Conservation (phyloP, 73 alveolate genomes). For the Paramecium caudatum region DNA sequence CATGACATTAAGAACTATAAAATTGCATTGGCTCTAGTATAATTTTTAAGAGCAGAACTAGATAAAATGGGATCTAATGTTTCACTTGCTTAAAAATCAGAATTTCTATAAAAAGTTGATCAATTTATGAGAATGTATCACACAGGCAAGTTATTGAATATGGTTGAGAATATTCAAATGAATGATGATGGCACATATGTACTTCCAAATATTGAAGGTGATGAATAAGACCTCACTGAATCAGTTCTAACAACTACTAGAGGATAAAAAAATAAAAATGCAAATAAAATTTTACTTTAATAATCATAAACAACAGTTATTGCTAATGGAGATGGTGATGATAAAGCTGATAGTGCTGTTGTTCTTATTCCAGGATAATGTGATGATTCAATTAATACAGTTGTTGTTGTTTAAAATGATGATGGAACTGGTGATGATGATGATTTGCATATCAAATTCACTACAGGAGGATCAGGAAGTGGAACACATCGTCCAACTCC, state of each 20-base stretch:
- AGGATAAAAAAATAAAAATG: slow-evolving; percentile 17
- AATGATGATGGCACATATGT: slow-evolving; percentile 34
- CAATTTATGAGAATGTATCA: slow-evolving; percentile 55
- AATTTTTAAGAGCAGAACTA: slow-evolving; percentile 48
- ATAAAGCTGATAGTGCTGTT: slow-evolving; percentile 51
- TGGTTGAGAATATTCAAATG: slow-evolving; percentile 33
- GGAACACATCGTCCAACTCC: not conserved
- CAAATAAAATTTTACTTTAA: not conserved
- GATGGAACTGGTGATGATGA: slow-evolving; percentile 62
- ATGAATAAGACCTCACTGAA: slow-evolving; percentile 51
- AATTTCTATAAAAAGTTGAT: not conserved
- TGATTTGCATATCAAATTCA: slow-evolving; percentile 32
- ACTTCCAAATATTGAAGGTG: slow-evolving; percentile 26
- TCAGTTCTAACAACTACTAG: slow-evolving; percentile 16
- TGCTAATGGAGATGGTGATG: not conserved
- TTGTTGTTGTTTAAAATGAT: slow-evolving; percentile 63
- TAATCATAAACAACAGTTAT: slow-evolving; percentile 19
- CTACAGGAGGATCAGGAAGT: slow-evolving; percentile 25
- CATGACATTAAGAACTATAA: slow-evolving; percentile 65
- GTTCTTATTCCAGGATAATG: slow-evolving; percentile 62
- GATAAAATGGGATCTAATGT: not conserved
- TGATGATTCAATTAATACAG: slow-evolving; percentile 36
- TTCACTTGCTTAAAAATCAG: slow-evolving; percentile 26
- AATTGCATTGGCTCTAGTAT: slow-evolving; percentile 56
- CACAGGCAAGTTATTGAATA: slow-evolving; percentile 35